phyloP scores from a whole-genome alignment of 2,329 filamentous ascomycete species.

The Fusarium anguioides region DNA sequence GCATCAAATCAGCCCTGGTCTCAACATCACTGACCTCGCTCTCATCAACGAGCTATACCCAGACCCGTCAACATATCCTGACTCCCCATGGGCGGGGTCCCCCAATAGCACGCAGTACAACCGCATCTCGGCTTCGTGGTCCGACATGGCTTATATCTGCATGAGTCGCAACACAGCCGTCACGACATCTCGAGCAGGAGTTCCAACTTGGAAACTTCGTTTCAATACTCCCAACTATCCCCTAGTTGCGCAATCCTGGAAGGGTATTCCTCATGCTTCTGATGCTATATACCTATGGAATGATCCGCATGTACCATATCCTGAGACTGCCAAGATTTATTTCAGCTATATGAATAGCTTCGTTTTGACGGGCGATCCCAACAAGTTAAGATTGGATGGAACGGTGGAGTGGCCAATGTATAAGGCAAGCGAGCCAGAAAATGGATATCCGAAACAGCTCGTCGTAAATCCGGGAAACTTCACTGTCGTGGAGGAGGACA shows the following conservation, averaged over 20 bases:
- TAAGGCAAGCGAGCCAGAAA: not conserved
- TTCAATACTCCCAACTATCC: slow-evolving; percentile 13
- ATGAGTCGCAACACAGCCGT: not conserved
- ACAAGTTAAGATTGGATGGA: not conserved
- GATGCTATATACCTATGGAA: slow-evolving; percentile 9
- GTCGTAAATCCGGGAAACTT: slow-evolving; percentile 3
- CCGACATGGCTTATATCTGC: slow-evolving; percentile 16
- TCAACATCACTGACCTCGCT: slow-evolving; percentile 3
- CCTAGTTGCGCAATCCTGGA: not conserved
- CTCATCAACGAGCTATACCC: slow-evolving; percentile 10
- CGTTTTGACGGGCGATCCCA: slow-evolving; percentile 1
- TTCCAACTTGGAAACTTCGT: slow-evolving; percentile 6
- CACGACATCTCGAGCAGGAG: not conserved
- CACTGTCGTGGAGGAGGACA: slow-evolving; percentile 4
- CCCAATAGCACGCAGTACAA: slow-evolving; percentile 15
- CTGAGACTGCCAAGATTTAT: not conserved
- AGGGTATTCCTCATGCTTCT: slow-evolving; percentile 3
- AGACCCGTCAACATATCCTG: not conserved
- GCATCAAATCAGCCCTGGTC: slow-evolving; percentile 1
- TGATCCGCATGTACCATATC: not conserved
- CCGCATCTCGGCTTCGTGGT: slow-evolving; percentile 16
- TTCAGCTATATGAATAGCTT: not conserved
- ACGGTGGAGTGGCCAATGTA: slow-evolving; percentile 1
- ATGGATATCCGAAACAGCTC: not conserved
- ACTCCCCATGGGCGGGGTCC: slow-evolving; percentile 9